These are phyloP conservation scores for Aspergillus brunneoviolaceus DNA, from an alignment of 2,329 filamentous ascomycete genomes.

Conservation along the genomic window DNA sequence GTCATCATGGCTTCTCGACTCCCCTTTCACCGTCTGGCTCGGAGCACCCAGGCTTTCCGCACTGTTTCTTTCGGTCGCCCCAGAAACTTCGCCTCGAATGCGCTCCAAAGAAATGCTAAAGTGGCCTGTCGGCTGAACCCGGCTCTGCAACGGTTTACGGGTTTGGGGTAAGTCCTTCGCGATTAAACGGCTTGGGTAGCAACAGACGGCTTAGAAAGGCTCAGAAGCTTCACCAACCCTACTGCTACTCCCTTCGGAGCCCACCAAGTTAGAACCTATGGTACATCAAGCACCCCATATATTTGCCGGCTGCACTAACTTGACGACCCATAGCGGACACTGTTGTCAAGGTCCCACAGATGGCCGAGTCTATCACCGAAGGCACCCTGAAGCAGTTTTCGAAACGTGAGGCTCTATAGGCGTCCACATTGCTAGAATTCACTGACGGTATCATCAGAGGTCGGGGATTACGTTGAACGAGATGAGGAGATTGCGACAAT, in stretches of 20 bases:
- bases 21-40: slow-evolving; percentile 36
- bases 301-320: slow-evolving; percentile 9
- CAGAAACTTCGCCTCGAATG: slow-evolving; percentile 29
- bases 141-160: slow-evolving; percentile 25
- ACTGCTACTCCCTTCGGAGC: slow-evolving; percentile 25
- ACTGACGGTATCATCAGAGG: slow-evolving; percentile 48
- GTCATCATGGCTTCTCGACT: slow-evolving; percentile 41
- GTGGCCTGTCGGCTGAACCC: slow-evolving; percentile 14
- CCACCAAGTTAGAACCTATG: slow-evolving; percentile 39
- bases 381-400: slow-evolving; percentile 94
- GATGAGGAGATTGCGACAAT: slow-evolving; percentile 99
- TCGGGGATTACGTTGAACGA: slow-evolving; percentile 90
- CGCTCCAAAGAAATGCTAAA: slow-evolving; percentile 20
- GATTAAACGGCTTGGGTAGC: neutral
- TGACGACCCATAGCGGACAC: slow-evolving; percentile 61
- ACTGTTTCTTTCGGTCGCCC: slow-evolving; percentile 19
- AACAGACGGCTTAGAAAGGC: neutral
- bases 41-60: slow-evolving; percentile 28
- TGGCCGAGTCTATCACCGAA: slow-evolving; percentile 98
- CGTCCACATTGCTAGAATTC: neutral
- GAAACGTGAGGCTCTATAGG: slow-evolving; percentile 58
- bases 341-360: slow-evolving; percentile 89
- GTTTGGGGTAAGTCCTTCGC: slow-evolving; percentile 26
- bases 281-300: slow-evolving; percentile 20
- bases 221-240: slow-evolving; percentile 19